Conservation (phyloP, 1,139 yeast genomes). For the Saccharomyces hybrid region DNA sequence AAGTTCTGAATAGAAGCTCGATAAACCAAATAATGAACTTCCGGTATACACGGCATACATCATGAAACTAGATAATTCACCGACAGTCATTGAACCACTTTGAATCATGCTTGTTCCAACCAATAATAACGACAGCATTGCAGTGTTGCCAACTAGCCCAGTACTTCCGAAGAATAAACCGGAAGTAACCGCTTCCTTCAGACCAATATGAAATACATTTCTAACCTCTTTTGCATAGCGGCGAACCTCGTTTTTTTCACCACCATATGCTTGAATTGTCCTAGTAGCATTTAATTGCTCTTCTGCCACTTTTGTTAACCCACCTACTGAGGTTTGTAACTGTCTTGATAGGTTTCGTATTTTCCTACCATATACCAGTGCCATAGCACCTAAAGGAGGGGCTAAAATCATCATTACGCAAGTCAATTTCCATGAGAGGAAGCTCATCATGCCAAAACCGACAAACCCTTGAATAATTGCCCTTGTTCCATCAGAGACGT, state of each 20-base stretch:
- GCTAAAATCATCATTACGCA: slow-evolving; percentile 70
- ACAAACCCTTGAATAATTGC: slow-evolving; percentile 74
- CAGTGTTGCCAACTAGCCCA: slow-evolving; percentile 76
- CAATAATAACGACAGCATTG: slow-evolving; percentile 66
- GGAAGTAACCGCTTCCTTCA: slow-evolving; percentile 72
- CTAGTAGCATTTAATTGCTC: slow-evolving; percentile 80
- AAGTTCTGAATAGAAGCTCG: slow-evolving; percentile 84
- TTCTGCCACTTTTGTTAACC: slow-evolving; percentile 86
- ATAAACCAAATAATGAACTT: slow-evolving; percentile 81
- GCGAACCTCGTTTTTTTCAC: slow-evolving; percentile 59
- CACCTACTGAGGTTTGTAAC: slow-evolving; percentile 81
- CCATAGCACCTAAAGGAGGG: slow-evolving; percentile 79
- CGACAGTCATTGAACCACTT: slow-evolving; percentile 67
- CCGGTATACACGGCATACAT: slow-evolving; percentile 96
- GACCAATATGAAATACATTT: slow-evolving; percentile 65
- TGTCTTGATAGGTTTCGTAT: slow-evolving; percentile 68
- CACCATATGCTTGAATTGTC: slow-evolving; percentile 85
- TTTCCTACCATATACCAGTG: slow-evolving; percentile 71
- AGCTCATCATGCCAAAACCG: slow-evolving; percentile 86
- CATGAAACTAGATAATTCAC: slow-evolving; percentile 87
- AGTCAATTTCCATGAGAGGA: slow-evolving; percentile 75
- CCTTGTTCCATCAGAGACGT: slow-evolving; percentile 85
- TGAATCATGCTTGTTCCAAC: slow-evolving; percentile 77
- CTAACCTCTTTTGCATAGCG: slow-evolving; percentile 66
- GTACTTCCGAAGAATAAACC: slow-evolving; percentile 75